These are phyloP conservation scores for Xylaria sp. DNA, from an alignment of 2,329 filamentous ascomycete genomes.

Conservation along the genomic window DNA sequence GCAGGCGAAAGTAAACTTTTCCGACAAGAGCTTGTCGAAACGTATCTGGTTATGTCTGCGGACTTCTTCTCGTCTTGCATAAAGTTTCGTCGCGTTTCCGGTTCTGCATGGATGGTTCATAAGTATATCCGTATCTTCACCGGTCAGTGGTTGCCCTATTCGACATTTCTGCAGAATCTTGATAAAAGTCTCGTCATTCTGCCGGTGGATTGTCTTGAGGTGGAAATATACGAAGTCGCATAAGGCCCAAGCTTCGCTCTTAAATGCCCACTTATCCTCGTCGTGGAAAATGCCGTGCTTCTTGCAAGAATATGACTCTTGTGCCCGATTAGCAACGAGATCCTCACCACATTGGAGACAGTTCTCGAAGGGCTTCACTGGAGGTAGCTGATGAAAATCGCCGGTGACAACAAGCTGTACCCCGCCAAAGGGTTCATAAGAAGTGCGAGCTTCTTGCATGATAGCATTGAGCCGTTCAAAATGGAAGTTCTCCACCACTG, in stretches of 20 bases:
- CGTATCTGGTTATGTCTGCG: conserved; percentile 50
- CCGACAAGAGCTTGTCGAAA: conserved; percentile 50
- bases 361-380: conserved; percentile 65
- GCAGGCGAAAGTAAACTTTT: conserved; percentile 48
- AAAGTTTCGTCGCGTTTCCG: conserved; percentile 58
- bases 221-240: conserved; percentile 65
- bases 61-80: conserved; percentile 55
- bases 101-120: conserved; percentile 58
- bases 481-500: conserved; percentile 65
- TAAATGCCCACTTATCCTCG: conserved; percentile 70
- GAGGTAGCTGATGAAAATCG: conserved; percentile 70
- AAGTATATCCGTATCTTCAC: conserved; percentile 54
- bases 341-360: conserved; percentile 61
- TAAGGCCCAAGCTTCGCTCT: conserved; percentile 64
- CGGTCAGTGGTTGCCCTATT: conserved; percentile 55
- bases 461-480: conserved; percentile 63
- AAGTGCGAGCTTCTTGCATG: conserved; percentile 54
- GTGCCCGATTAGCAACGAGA: conserved; percentile 34
- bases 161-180: conserved; percentile 66
- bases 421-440: conserved; percentile 53
- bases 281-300: conserved; percentile 55
- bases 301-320: conserved; percentile 49
- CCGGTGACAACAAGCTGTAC: conserved; percentile 67
- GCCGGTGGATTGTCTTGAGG: conserved; percentile 66
- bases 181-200: conserved; percentile 65